A percentile compares a stretch with the other conserved stretches of the same genome.
phyloP scores from a whole-genome alignment of 2,329 filamentous ascomycete genomes.

The Paecilomyces niveus region DNA sequence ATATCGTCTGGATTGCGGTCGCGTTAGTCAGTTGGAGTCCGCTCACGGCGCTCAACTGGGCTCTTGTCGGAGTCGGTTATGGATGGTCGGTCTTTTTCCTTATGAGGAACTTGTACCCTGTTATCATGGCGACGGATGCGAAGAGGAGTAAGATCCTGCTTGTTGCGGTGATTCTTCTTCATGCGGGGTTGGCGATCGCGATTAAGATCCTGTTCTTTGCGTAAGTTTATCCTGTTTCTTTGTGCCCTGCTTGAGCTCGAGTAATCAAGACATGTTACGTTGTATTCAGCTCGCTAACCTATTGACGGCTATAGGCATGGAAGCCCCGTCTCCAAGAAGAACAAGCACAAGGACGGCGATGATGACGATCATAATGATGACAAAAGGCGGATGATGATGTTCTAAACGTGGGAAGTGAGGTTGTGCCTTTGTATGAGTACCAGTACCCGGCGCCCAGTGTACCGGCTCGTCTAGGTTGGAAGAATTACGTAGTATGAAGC shows the following conservation, averaged over 20 bases:
- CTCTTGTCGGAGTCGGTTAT: conserved; percentile 83
- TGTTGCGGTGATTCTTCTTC: conserved; percentile 73
- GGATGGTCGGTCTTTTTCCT: conserved; percentile 76
- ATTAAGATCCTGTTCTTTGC: conserved; percentile 98
- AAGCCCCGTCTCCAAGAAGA: conserved; percentile 50
- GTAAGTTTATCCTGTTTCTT: conserved; percentile 31
- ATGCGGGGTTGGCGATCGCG: conserved; percentile 82
- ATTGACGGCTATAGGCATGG: conserved; percentile 43
- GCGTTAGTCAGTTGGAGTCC: conserved; percentile 87
- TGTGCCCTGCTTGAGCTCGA: no score
- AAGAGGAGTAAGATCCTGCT: conserved; percentile 86
- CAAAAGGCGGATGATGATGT: conserved; percentile 23
- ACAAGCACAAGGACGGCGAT: conserved; percentile 25
- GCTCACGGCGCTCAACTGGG: conserved; percentile 80
- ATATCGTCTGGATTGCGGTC: conserved; percentile 95
- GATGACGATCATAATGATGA: conserved; percentile 19
- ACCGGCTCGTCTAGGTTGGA: neutral
- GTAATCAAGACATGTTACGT: neutral
- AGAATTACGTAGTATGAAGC: conserved; percentile 3
- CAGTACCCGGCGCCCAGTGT: conserved; percentile 1
- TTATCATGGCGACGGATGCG: conserved; percentile 84
- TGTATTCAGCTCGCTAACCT: conserved; percentile 6
- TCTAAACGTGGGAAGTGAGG: conserved; percentile 11
- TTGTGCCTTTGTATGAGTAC: conserved; percentile 1
- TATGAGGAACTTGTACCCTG: conserved; percentile 79